These are phyloP conservation scores for Alopecurus myosuroides DNA, from an alignment of 176 grass and related monocot species.

Conservation along the genomic window DNA sequence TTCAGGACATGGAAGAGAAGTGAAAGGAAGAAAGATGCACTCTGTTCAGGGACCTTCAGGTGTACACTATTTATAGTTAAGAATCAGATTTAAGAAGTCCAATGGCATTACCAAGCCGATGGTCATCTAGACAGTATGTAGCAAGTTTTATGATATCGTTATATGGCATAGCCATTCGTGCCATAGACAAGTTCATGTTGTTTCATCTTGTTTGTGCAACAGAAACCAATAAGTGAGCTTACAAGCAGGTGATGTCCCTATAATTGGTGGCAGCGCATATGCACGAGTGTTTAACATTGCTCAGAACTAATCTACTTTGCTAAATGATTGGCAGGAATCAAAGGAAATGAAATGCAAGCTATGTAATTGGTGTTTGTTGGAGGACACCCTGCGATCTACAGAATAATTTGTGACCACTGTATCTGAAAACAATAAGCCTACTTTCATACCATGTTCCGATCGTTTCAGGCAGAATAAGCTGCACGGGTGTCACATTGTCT, in stretches of 20 bases:
- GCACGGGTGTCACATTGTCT: neutral
- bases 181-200: neutral
- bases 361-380: neutral
- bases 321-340: neutral
- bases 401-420: neutral
- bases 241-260: neutral
- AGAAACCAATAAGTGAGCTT: conserved; percentile 23
- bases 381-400: neutral
- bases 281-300: conserved; percentile 1
- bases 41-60: neutral
- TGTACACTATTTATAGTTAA: conserved; percentile 15
- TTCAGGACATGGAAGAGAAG: conserved; percentile 12
- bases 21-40: neutral
- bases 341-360: neutral
- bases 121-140: neutral
- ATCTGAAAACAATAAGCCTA: neutral
- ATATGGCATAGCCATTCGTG: neutral
- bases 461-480: neutral
- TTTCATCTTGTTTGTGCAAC: neutral
- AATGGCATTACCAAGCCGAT: neutral
- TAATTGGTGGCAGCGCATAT: conserved; percentile 4
- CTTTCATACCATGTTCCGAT: neutral
- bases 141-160: neutral
- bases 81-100: neutral
- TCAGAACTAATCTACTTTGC: neutral